These are phyloP conservation scores for Nissolia schottii DNA, from an alignment of 306 rosid species.

Conservation along the genomic window DNA sequence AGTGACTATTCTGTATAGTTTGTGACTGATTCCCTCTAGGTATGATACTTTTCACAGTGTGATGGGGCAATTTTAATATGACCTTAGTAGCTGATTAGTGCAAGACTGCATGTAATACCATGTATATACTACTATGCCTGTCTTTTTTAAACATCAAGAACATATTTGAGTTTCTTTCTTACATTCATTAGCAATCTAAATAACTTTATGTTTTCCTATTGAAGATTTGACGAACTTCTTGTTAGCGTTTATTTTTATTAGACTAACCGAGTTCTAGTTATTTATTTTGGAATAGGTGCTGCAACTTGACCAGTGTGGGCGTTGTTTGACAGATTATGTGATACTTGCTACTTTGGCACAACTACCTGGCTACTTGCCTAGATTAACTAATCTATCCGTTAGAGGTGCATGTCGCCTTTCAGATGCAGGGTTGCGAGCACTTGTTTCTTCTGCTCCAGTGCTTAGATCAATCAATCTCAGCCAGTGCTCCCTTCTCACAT, in stretches of 20 bases:
- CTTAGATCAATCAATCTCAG: slow-evolving; percentile 76
- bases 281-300: slow-evolving; percentile 56
- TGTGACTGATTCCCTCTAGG: too few species aligned
- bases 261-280: slow-evolving; percentile 6
- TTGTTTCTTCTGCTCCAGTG: slow-evolving; percentile 69
- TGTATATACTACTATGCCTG: neutral
- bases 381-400: slow-evolving; percentile 59
- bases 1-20: too few species aligned
- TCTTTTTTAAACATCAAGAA: neutral
- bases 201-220: neutral
- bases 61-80: too few species aligned
- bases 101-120: too few species aligned
- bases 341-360: slow-evolving; percentile 52
- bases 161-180: neutral
- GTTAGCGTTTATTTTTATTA: neutral
- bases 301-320: slow-evolving; percentile 90
- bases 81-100: too few species aligned
- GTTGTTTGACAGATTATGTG: slow-evolving; percentile 76
- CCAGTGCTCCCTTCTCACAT: slow-evolving; percentile 88
- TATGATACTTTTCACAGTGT: too few species aligned
- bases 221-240: slow-evolving; percentile 7
- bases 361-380: slow-evolving; percentile 49
- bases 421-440: slow-evolving; percentile 58
- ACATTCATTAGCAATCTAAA: neutral
- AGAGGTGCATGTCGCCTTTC: slow-evolving; percentile 90